Percentiles rank a stretch among this genome's conserved stretches.
phyloP scores from a whole-genome alignment of 179 eudicot species.

The Silene vulgaris region DNA sequence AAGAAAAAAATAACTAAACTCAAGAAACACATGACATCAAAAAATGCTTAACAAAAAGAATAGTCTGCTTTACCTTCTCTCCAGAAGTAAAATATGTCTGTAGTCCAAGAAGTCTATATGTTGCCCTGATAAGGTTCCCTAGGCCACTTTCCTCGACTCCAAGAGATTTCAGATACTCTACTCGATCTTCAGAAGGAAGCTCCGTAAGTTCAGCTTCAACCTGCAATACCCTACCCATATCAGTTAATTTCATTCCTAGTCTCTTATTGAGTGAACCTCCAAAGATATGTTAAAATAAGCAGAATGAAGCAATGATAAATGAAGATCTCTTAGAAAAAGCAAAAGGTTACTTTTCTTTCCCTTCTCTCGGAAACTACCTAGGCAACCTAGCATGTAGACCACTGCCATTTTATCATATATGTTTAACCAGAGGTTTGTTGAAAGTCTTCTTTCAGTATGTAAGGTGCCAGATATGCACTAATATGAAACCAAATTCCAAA shows the following conservation, averaged over 20 bases:
- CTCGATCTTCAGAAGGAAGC: conserved; percentile 82
- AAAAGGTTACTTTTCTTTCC: background rate
- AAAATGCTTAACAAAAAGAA: conserved; percentile 15
- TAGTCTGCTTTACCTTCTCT: conserved; percentile 60
- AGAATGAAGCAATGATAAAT: background rate
- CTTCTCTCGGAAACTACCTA: background rate
- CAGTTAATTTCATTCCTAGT: conserved; percentile 4
- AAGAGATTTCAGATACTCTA: conserved; percentile 77
- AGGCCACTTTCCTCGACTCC: conserved; percentile 93
- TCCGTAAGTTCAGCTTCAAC: conserved; percentile 97
- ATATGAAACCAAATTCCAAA: background rate
- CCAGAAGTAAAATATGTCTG: conserved; percentile 96
- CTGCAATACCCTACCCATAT: conserved; percentile 35
- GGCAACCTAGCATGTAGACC: background rate
- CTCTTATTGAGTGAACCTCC: background rate
- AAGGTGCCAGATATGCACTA: background rate
- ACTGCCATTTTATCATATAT: background rate
- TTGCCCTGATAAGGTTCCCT: conserved; percentile 88
- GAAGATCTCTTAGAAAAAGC: background rate
- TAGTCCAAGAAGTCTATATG: conserved; percentile 80
- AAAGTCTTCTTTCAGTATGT: conserved; percentile 6
- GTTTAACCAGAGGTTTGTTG: background rate
- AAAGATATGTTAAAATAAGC: background rate
- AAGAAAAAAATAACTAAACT: conserved; percentile 12
- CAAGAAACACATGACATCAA: background rate